Evolutionary conservation across 805 yeast genomes (phyloP).

Genomic region (Lipomyces mesembrius): DNA sequence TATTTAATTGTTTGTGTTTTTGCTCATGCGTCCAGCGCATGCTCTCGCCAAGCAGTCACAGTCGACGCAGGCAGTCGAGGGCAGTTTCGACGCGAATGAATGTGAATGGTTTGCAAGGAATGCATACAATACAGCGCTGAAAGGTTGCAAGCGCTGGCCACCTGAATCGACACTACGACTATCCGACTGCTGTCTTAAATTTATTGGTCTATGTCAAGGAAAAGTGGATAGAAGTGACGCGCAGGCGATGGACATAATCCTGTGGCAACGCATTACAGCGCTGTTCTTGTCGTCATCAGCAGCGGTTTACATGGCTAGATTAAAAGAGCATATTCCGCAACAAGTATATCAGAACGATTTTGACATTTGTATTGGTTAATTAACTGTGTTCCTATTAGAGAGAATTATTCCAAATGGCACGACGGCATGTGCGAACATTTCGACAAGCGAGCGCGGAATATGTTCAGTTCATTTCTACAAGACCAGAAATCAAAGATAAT

Average conservation of each 20-base stretch:
- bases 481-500: conserved; percentile 4
- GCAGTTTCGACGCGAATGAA: conserved; percentile 19
- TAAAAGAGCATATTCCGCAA: conserved; percentile 7
- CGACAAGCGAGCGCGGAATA: conserved; percentile 8
- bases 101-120: conserved; percentile 29
- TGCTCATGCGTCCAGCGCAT: conserved; percentile 5
- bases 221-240: background rate
- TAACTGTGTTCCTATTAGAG: background rate
- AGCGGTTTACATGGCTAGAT: conserved; percentile 19
- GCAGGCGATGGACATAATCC: conserved; percentile 4
- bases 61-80: background rate
- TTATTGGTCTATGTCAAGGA: conserved; percentile 18
- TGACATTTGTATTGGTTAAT: background rate
- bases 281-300: conserved; percentile 21
- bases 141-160: conserved; percentile 25
- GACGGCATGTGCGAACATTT: conserved; percentile 14
- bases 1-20: background rate
- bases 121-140: conserved; percentile 31
- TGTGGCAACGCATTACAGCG: conserved; percentile 13
- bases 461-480: background rate
- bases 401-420: conserved; percentile 8
- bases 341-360: conserved; percentile 10
- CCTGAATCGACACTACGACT: conserved; percentile 23
- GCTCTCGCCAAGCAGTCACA: conserved; percentile 13
- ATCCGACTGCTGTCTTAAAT: conserved; percentile 21